Evolutionary conservation across 306 rosid species (phyloP), one percentile per base, ranked within the genome.

Genomic region (Acacia melanoxylon): DNA sequence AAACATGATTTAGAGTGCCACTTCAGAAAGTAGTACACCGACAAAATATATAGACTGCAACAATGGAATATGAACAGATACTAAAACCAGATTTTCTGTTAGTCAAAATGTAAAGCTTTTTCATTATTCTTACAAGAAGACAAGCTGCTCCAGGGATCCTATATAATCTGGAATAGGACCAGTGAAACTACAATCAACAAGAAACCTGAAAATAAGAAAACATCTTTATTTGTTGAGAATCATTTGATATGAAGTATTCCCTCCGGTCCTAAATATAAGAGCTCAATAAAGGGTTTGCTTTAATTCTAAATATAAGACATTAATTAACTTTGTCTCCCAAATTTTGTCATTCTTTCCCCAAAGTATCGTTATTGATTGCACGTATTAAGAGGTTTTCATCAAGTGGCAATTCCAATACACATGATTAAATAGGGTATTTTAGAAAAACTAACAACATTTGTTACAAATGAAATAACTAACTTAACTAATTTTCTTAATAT

Each of bases 151-250:
- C 48, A 94, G 86, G 65, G 84, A 83, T 80, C 98, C 98, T 63
- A 94, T 80, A 58, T 83, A 27, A 54, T 77, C 88, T 17, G 97
- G 98, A 79, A 94, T 90, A 48, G 73, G 76, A 54, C 94, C 98
- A 45, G 11, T 71, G 92, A 94, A 92, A 63, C 92, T 77, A 66
- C 98, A 94, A 22, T 66, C 85, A 78, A 89, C 88, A 70, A 94
- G 90, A 70, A 80, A 63, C 85, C 95, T 94, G 83, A 44, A 79
- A 77, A 45, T 56, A 44, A 82, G 19, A 70, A 70, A 76, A 22
- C 9, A 40, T 37, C 2, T 20, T 24, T 29, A 9, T 68, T 48
- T 52, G 80, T 87, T 72, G 19, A 87, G 77, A 74, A 65, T 70
- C 31, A 56, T 79, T 78, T 70, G 71, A 72, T 84, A 63, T 52